Evolutionary conservation across 176 grass and related monocot genomes (phyloP), one percentile per base, ranked within the genome.

Genomic region (Avena sativa): DNA sequence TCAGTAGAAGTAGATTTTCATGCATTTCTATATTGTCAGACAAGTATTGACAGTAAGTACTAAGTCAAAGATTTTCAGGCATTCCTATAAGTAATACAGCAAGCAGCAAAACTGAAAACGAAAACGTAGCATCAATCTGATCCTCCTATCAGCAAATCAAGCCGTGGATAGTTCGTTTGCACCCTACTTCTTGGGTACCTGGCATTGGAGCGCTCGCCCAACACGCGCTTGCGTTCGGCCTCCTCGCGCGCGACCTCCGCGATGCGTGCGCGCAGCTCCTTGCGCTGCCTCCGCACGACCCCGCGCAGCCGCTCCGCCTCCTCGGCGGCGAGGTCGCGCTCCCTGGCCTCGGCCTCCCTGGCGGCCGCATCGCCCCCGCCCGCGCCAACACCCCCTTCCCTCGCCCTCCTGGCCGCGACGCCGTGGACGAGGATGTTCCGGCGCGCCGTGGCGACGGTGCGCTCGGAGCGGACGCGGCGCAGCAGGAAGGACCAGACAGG

Each of bases 401-500:
- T 90, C 38, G 89, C 83, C 83, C 89, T 84, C 87, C 88, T 90
- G 6, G 86, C 91, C 30, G 91, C 90, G 74, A 95, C 96, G 47
- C 96, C 96, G 60, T 98, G 96, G 67, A 98, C 93, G 57, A 96
- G 53, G 49, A 99, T 99, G 92, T 99, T 99, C 51, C 87, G 58
- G 79, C 94, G 93, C 76, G 85, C 94, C 1, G 94, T 99, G 55
- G 90, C 89, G 78, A 94, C 92, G 68, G 97, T 99, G 48, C 87
- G 90, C 90, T 99, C 97, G 26, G 97, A 99, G 70, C 94, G 94
- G 85, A 99, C 94, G 15, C 97, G 89, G 74, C 89, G 92, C 85
- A 96, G 87, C 44, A 99, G 97, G 92, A 99, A 99, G 71, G 87
- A 87, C 97, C 97, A 96, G 47, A 96, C 83, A 23, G 94, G 97